Evolutionary conservation across 768 basidiomycete species (phyloP).

Genomic region (Cyathus striatus): DNA sequence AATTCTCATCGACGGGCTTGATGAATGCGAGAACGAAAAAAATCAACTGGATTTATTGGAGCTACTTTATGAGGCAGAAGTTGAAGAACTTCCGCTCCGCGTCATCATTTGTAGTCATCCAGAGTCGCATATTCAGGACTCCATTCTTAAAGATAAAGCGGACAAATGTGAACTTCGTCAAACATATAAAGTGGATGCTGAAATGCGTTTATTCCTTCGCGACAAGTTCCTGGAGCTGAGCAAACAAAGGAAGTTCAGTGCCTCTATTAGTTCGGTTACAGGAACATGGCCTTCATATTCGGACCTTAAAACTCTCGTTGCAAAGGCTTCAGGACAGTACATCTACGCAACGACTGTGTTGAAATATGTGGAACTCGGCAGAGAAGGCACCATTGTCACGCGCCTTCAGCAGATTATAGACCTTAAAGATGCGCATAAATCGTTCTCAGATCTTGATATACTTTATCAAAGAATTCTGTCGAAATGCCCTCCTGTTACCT

Average conservation of each 20-base stretch:
- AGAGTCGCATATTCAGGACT: neutral
- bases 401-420: neutral
- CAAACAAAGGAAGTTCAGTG: neutral
- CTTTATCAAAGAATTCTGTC: too few species aligned
- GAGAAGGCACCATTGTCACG: neutral
- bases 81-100: neutral
- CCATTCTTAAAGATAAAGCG: neutral
- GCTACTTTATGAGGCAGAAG: neutral
- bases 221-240: neutral
- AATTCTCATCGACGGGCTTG: neutral
- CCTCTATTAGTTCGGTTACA: neutral
- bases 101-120: neutral
- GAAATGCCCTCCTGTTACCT: too few species aligned
- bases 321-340: neutral
- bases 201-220: neutral
- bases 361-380: neutral
- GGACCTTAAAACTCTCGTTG: neutral
- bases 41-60: neutral
- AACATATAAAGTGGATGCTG: neutral
- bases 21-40: neutral
- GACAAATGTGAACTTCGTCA: neutral
- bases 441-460: neutral
- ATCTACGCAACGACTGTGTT: slow-evolving; percentile 2
- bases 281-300: neutral
- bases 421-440: neutral